Evolutionary conservation across 2,329 filamentous ascomycete genomes (phyloP), one percentile per base, ranked within the genome.

Genomic region (Sphaceloma murrayae): DNA sequence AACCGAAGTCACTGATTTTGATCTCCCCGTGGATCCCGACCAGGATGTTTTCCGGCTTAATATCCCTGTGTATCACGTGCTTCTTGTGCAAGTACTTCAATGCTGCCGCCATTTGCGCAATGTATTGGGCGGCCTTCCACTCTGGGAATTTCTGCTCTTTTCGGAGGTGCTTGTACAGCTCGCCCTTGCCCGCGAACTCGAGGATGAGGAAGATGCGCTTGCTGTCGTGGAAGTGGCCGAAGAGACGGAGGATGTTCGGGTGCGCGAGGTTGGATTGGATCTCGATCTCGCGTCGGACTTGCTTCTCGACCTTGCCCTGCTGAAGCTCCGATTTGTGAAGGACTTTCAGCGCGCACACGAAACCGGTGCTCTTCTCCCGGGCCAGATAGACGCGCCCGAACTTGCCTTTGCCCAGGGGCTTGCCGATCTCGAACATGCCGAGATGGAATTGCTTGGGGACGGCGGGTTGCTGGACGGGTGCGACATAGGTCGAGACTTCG

Each of bases 351-450:
- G 82, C 84, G 63, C 84, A 89, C 51, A 89, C 82, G 63, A 87
- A 89, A 48, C 81, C 81, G 21, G 75, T 82, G 31, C 72, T 77
- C 48, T 82, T 77, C 63, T 89, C 84, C 45, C 83, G 80, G 38
- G 83, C 84, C 14, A 89, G 75, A 58, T 89, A 89, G 2, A 89
- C 84, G 36, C 84, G 74, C 1, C 84, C 84, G 55, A 89, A 89
- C 59, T 89, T 89, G 51, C 84, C 84, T 66, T 88, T 89, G 43
- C 84, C 84, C 8, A 89, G 69, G 1, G 84, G 83, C 53, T 84
- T 81, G 19, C 84, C 84, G 52, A 89, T 91, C 62, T 93, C 85
- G 60, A 93, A 93, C 84, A 91, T 91, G 64, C 85, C 83, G 4
- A 94, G 76, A 58, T 93, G 85, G 64, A 87, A 87, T 53, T 85